Conservation (phyloP, 1,284 basidiomycete species). For the Puccinia hordei region DNA sequence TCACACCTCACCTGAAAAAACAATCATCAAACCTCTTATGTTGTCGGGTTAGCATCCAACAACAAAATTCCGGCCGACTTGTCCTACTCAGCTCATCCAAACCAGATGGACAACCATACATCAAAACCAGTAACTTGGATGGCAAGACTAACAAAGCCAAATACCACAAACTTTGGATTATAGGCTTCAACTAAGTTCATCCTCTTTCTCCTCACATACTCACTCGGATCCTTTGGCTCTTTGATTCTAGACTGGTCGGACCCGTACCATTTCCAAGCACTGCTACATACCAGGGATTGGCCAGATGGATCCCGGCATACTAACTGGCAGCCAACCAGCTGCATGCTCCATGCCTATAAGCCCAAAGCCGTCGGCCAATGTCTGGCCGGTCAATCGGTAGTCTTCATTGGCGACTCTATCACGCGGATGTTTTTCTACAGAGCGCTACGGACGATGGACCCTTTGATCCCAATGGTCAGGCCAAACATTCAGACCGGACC, state of each 20-base stretch:
- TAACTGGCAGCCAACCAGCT: constrained; percentile 50
- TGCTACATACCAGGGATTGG: constrained; percentile 45
- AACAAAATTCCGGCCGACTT: too few species aligned
- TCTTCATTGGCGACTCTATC: constrained; percentile 84
- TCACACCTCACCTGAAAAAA: too few species aligned
- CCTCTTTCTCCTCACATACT: not conserved
- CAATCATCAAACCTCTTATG: too few species aligned
- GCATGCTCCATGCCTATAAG: constrained; percentile 48
- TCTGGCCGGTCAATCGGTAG: constrained; percentile 60
- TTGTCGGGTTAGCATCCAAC: too few species aligned
- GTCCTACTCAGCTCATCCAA: too few species aligned
- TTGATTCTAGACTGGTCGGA: constrained; percentile 36
- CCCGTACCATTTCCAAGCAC: constrained; percentile 49
- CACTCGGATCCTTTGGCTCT: not conserved
- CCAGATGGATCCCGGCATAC: constrained; percentile 26
- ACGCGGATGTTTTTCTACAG: constrained; percentile 78
- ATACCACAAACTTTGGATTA: too few species aligned
- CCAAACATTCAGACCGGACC: constrained; percentile 58
- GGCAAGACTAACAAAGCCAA: too few species aligned
- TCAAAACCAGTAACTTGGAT: too few species aligned
- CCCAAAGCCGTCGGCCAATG: constrained; percentile 52
- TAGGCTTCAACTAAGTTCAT: too few species aligned
- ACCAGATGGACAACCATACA: too few species aligned
- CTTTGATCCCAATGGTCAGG: constrained; percentile 54
- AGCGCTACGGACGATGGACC: constrained; percentile 60